Evolutionary conservation across 306 rosid species (phyloP).

Genomic region (Trifolium pratense): DNA sequence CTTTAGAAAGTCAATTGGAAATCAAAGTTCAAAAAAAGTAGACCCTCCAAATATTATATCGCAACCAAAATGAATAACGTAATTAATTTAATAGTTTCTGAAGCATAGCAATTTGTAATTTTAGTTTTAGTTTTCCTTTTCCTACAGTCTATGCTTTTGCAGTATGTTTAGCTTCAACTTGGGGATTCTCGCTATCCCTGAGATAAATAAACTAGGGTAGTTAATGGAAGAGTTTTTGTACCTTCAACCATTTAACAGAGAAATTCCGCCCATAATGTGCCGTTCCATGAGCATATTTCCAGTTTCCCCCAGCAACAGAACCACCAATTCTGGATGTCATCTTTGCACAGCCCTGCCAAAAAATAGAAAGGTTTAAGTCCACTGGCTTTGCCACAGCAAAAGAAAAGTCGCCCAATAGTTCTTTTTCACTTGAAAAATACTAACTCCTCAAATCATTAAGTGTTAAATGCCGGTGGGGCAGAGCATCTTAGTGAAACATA

Average conservation of each 20-base stretch:
- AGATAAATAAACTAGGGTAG: conserved; percentile 20
- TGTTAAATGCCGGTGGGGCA: conserved; percentile 4
- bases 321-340: conserved; percentile 99
- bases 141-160: conserved; percentile 14
- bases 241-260: conserved; percentile 96
- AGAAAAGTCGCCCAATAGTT: conserved; percentile 8
- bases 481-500: conserved; percentile 27
- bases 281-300: conserved; percentile 99
- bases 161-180: neutral
- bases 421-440: conserved; percentile 13
- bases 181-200: conserved; percentile 5
- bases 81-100: conserved; percentile 8
- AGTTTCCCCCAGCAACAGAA: conserved; percentile 94
- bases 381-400: conserved; percentile 25
- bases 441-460: conserved; percentile 12
- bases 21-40: too few species aligned
- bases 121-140: conserved; percentile 31
- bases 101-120: conserved; percentile 5
- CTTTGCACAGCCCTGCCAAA: conserved; percentile 96
- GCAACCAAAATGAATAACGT: neutral
- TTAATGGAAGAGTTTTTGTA: conserved; percentile 41
- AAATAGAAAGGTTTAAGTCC: conserved; percentile 35
- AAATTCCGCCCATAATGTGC: conserved; percentile 98
- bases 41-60: neutral
- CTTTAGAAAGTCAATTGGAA: too few species aligned